phyloP scores from a whole-genome alignment of 768 basidiomycete genomes.

The Hygrocybe coccinea region DNA sequence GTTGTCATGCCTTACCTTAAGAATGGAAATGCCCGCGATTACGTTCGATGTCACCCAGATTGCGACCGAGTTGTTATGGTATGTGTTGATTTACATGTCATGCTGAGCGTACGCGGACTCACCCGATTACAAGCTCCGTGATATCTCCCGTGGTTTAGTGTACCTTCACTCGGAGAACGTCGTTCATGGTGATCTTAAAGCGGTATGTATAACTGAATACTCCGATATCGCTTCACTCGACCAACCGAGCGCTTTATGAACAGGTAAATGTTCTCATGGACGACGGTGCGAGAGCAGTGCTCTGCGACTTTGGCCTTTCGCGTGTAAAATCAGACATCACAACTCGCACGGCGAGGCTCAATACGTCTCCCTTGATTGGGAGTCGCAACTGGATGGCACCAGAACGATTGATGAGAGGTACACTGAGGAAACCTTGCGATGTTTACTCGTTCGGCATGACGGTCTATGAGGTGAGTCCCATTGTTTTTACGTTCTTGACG shows the following conservation, averaged over 20 bases:
- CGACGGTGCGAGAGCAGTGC: slow-evolving; percentile 18
- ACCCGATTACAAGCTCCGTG: slow-evolving; percentile 16
- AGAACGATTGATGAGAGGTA: slow-evolving; percentile 19
- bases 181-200: slow-evolving; percentile 28
- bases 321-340: slow-evolving; percentile 22
- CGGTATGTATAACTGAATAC: slow-evolving; percentile 5
- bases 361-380: slow-evolving; percentile 4
- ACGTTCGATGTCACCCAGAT: slow-evolving; percentile 12
- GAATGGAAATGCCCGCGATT: slow-evolving; percentile 19
- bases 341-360: slow-evolving; percentile 9
- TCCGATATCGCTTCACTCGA: background rate
- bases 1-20: slow-evolving; percentile 23
- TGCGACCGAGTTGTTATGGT: slow-evolving; percentile 20
- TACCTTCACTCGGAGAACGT: slow-evolving; percentile 24
- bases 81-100: background rate
- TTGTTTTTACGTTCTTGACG: background rate
- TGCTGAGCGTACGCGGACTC: background rate
- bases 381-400: slow-evolving; percentile 28
- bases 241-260: background rate
- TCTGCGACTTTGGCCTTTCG: slow-evolving; percentile 27
- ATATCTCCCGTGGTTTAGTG: slow-evolving; percentile 21
- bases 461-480: slow-evolving; percentile 20
- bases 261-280: slow-evolving; percentile 22
- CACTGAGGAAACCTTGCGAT: slow-evolving; percentile 15
- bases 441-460: slow-evolving; percentile 26